Evolutionary conservation across 768 basidiomycete genomes (phyloP).

Genomic region (Stropharia rugosoannulata): DNA sequence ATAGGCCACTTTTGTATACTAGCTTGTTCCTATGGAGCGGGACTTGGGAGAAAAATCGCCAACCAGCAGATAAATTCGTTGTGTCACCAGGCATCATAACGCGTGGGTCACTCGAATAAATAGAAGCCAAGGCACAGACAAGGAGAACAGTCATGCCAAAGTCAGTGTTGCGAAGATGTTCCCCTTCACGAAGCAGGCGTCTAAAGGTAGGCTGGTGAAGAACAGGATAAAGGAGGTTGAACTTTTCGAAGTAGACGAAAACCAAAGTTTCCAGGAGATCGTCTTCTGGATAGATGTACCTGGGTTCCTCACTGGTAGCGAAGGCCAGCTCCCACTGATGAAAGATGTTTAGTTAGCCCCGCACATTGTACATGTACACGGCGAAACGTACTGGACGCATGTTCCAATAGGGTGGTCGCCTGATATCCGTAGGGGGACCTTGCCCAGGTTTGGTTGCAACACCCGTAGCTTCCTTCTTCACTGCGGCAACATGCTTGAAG

Average conservation of each 20-base stretch:
- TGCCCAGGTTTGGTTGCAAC: slow-evolving; percentile 22
- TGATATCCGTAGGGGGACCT: slow-evolving; percentile 8
- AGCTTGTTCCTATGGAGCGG: slow-evolving; percentile 58
- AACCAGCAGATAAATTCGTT: slow-evolving; percentile 44
- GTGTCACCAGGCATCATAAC: slow-evolving; percentile 35
- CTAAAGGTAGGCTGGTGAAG: slow-evolving; percentile 70
- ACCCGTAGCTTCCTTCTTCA: slow-evolving; percentile 29
- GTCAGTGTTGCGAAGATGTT: slow-evolving; percentile 44
- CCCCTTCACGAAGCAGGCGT: slow-evolving; percentile 37
- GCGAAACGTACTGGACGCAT: slow-evolving; percentile 23
- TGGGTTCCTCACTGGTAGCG: slow-evolving; percentile 18
- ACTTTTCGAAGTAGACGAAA: slow-evolving; percentile 53
- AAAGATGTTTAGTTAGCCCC: too few relatives aligned
- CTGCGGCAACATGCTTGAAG: slow-evolving; percentile 36
- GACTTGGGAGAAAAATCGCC: slow-evolving; percentile 62
- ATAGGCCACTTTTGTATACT: slow-evolving; percentile 56
- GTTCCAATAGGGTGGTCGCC: slow-evolving; percentile 28
- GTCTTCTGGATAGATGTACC: slow-evolving; percentile 43
- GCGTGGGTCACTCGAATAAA: slow-evolving; percentile 52
- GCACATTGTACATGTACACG: background rate
- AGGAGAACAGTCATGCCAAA: slow-evolving; percentile 63
- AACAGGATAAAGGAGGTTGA: slow-evolving; percentile 55
- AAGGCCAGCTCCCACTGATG: slow-evolving; percentile 36
- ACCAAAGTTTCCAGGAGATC: slow-evolving; percentile 52
- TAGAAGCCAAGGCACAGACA: slow-evolving; percentile 60